Evolutionary conservation across 257 asterid genomes (phyloP), one percentile per base, ranked within the genome.

Genomic region (Prunella vulgaris): DNA sequence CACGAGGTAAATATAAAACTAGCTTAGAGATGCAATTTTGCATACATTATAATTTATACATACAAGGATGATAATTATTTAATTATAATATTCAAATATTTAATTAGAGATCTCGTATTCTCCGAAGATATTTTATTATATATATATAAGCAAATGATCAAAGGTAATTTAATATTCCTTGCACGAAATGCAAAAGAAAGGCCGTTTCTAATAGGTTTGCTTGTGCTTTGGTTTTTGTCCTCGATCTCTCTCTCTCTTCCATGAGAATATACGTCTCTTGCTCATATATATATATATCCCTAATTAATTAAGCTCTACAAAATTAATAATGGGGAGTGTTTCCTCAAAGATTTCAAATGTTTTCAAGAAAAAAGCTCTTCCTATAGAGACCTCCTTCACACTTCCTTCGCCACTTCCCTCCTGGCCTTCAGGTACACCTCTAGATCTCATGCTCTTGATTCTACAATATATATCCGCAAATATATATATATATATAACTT

Each of bases 341-440:
- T 60, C 24, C 60, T 72, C 66, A 21, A 53, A 60, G 64, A 35
- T 69, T 24, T 20, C 44, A n/a, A 21, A 64, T 15, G 5, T 77
- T 44, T 77, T 79, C 74, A 82, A 71, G 81, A 76, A 82, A 60
- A 27, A 14, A 7, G 68, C 53, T 27, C 80, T 72, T 58, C 92
- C 95, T 0, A 79, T 86, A 60, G 86, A 86, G 53, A 75, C 83
- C 35, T 37, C 35, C 4, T 86, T 89, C 84, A 48, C 48, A 74
- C 90, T 89, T 70, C 94, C 98, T 68, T 83, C 94, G 68, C 81
- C 89, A 49, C 62, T 84, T 53, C 90, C 90, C 22, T 58, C 86
- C 2, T 92, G 96, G 98, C 95, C 96, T 63, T 66, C 82, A 84
- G 97, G 97, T 92, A 18, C 8, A 14, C 6, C 7, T 7, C 5